These are phyloP conservation scores for Xenoacremonium recifei DNA, from an alignment of 2,329 filamentous ascomycete genomes.

Conservation along the genomic window DNA sequence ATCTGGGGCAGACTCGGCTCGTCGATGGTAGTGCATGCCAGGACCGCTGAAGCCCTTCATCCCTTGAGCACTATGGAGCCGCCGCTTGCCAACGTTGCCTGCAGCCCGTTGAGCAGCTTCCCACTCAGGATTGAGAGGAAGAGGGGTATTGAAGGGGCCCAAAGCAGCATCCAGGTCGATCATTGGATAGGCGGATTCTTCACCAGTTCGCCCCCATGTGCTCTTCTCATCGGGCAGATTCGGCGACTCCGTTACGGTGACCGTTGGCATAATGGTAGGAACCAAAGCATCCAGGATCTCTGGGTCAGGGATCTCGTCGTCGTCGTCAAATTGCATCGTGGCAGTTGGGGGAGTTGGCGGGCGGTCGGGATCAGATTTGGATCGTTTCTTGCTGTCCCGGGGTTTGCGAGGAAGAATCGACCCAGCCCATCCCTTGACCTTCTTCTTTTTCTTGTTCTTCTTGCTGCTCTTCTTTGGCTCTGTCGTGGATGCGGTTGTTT, in stretches of 20 bases:
- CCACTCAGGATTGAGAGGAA: constrained; percentile 62
- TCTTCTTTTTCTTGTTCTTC: constrained; percentile 52
- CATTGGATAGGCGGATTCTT: constrained; percentile 72
- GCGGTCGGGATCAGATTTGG: constrained; percentile 37
- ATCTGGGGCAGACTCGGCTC: constrained; percentile 78
- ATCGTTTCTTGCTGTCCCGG: constrained; percentile 46
- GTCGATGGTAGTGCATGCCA: constrained; percentile 73
- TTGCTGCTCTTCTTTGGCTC: constrained; percentile 31
- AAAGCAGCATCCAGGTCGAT: constrained; percentile 94
- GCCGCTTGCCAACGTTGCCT: constrained; percentile 55
- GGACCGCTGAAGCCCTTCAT: constrained; percentile 66
- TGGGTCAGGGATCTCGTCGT: constrained; percentile 23
- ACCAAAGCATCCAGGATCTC: constrained; percentile 2
- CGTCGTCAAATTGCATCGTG: constrained; percentile 24
- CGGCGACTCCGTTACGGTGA: constrained; percentile 42
- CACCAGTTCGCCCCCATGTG: constrained; percentile 42
- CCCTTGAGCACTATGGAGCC: constrained; percentile 75
- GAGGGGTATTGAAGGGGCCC: constrained; percentile 84
- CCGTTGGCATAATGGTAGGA: constrained; percentile 34
- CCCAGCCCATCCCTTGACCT: constrained; percentile 72
- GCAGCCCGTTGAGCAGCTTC: constrained; percentile 63
- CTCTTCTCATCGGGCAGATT: constrained; percentile 25
- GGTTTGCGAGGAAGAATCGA: constrained; percentile 64
- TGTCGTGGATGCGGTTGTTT: constrained; percentile 14
- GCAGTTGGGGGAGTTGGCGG: constrained; percentile 48